Percentiles rank a stretch among this genome's conserved stretches.
These are phyloP conservation scores for Pseudomicrostroma phylloplanum DNA, from an alignment of 1,284 basidiomycete genomes.

Conservation along the genomic window DNA sequence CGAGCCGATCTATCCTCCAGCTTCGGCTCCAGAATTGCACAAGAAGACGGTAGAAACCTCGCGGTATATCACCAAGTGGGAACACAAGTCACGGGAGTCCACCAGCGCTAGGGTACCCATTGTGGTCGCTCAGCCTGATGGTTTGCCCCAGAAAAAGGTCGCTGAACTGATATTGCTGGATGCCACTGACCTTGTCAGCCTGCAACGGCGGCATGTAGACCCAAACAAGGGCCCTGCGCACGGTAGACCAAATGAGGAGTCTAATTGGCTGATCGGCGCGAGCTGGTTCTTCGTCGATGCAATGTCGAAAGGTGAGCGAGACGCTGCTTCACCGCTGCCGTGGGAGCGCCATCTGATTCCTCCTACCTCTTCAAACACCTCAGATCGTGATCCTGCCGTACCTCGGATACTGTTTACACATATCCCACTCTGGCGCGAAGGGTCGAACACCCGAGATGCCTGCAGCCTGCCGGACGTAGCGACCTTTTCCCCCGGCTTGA, in stretches of 20 bases:
- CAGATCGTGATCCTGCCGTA: neutral
- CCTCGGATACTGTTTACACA: constrained; percentile 5
- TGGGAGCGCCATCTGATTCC: too few species aligned
- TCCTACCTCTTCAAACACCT: too few species aligned
- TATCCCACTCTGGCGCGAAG: neutral
- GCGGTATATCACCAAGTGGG: neutral
- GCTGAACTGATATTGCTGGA: constrained; percentile 3
- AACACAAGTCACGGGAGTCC: neutral
- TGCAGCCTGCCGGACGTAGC: neutral
- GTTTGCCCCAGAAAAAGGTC: neutral
- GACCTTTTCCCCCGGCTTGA: neutral
- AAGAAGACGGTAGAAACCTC: neutral
- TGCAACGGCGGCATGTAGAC: neutral
- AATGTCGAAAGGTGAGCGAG: neutral
- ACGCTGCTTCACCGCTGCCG: too few species aligned
- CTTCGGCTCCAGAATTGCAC: neutral
- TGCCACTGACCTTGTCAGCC: neutral
- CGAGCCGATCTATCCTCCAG: neutral
- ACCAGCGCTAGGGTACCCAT: neutral
- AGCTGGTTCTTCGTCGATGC: constrained; percentile 1
- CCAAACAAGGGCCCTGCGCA: neutral
- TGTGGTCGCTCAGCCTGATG: neutral
- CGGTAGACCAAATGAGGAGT: neutral
- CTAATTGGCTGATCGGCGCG: neutral
- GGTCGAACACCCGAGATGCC: neutral